Percentiles rank a stretch among this genome's conserved stretches.
Evolutionary conservation across 768 basidiomycete genomes (phyloP).

Genomic region (Rhizopogon vinicolor): DNA sequence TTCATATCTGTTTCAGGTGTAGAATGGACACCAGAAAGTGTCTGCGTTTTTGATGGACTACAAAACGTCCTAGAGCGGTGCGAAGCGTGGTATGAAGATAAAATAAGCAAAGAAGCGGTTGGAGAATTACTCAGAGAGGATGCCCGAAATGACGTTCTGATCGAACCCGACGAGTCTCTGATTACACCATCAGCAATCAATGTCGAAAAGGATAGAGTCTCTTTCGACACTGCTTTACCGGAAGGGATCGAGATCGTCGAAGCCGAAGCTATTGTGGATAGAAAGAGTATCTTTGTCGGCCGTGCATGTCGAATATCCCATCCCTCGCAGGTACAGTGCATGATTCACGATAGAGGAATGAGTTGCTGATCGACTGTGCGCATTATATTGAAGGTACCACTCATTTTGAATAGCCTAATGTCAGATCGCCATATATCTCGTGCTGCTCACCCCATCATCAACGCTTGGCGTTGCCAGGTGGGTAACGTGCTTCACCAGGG

Average conservation of each 20-base stretch:
- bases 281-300: conserved; percentile 84
- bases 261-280: conserved; percentile 78
- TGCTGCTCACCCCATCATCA: conserved; percentile 75
- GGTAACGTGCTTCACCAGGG: conserved; percentile 72
- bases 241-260: conserved; percentile 62
- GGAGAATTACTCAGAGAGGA: conserved; percentile 57
- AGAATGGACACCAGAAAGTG: conserved; percentile 69
- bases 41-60: conserved; percentile 86
- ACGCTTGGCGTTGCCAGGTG: conserved; percentile 77
- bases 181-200: neutral
- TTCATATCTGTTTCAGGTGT: conserved; percentile 75
- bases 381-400: conserved; percentile 47
- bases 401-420: conserved; percentile 62
- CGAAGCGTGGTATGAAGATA: conserved; percentile 67
- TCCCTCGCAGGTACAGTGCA: conserved; percentile 59
- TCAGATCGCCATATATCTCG: conserved; percentile 69
- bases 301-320: conserved; percentile 77
- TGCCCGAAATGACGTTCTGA: conserved; percentile 8
- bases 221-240: conserved; percentile 34
- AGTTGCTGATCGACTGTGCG: neutral
- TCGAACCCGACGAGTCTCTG: conserved; percentile 7
- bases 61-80: conserved; percentile 70
- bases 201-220: conserved; percentile 2
- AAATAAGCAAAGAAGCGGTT: conserved; percentile 48
- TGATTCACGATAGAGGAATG: conserved; percentile 13